phyloP scores from a whole-genome alignment of 345 rosid genomes.

The Lumnitzera littorea region DNA sequence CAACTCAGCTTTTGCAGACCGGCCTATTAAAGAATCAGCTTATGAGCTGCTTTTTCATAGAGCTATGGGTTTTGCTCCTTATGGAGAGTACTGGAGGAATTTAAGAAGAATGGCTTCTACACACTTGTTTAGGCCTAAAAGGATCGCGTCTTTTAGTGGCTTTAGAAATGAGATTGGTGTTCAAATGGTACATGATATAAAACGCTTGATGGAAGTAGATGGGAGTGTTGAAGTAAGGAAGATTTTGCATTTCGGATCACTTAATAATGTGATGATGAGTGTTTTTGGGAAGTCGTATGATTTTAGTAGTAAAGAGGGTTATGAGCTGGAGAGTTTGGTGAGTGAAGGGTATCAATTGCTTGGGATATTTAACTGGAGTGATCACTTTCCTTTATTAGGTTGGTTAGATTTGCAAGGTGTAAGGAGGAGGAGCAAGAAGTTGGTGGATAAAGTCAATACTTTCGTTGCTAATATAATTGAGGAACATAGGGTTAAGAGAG shows the following conservation, averaged over 20 bases:
- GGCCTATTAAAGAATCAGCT: slow-evolving; percentile 85
- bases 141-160: slow-evolving; percentile 37
- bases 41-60: slow-evolving; percentile 74
- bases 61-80: slow-evolving; percentile 87
- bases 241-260: slow-evolving; percentile 57
- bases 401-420: slow-evolving; percentile 75
- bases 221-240: slow-evolving; percentile 43
- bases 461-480: slow-evolving; percentile 55
- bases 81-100: slow-evolving; percentile 83
- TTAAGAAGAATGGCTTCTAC: slow-evolving; percentile 72
- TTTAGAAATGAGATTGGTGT: slow-evolving; percentile 41
- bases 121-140: slow-evolving; percentile 69
- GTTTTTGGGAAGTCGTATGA: slow-evolving; percentile 68
- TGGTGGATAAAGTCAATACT: slow-evolving; percentile 44
- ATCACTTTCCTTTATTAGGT: slow-evolving; percentile 64
- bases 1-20: slow-evolving; percentile 74
- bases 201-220: slow-evolving; percentile 9
- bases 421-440: slow-evolving; percentile 50
- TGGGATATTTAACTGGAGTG: slow-evolving; percentile 79
- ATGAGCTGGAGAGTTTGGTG: slow-evolving; percentile 52
- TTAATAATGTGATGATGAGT: slow-evolving; percentile 67
- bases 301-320: slow-evolving; percentile 28
- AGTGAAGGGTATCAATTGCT: slow-evolving; percentile 68
- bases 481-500: slow-evolving; percentile 42
- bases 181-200: slow-evolving; percentile 38